Evolutionary conservation across 2,329 filamentous ascomycete genomes (phyloP).

Genomic region (Rutstroemia sydowiana): DNA sequence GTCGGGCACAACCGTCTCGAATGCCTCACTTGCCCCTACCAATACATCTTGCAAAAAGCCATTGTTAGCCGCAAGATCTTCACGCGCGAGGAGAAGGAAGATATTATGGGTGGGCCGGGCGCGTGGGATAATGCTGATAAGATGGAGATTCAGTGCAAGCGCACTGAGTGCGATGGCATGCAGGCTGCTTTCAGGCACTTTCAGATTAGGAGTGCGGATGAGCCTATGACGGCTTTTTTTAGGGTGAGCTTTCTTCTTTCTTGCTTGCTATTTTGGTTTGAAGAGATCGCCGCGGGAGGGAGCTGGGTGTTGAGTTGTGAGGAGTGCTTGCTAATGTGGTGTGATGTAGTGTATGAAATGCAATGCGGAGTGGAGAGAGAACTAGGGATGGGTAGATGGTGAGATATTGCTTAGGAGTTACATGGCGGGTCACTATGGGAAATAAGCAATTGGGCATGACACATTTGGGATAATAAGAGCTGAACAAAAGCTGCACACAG

Average conservation of each 20-base stretch:
- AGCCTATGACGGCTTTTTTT: constrained; percentile 96
- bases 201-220: constrained; percentile 95
- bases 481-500: not conserved
- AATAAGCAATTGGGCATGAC: too few species aligned
- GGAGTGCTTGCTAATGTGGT: not conserved
- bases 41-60: constrained; percentile 71
- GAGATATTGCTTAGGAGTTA: not conserved
- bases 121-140: constrained; percentile 91
- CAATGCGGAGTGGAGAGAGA: constrained; percentile 59
- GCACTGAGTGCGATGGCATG: constrained; percentile 69
- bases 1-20: constrained; percentile 67
- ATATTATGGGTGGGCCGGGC: constrained; percentile 79
- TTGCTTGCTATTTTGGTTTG: not conserved
- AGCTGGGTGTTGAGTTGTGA: not conserved
- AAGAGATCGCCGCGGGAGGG: not conserved
- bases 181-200: constrained; percentile 94
- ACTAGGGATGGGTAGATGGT: constrained; percentile 32
- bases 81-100: constrained; percentile 80
- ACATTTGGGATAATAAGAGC: not conserved
- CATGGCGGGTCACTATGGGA: not conserved
- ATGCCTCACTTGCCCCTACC: constrained; percentile 92
- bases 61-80: constrained; percentile 73
- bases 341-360: constrained; percentile 56
- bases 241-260: constrained; percentile 48
- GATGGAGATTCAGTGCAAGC: constrained; percentile 73